Percentiles rank a stretch among this genome's conserved stretches.
Evolutionary conservation across 179 eudicot species (phyloP).

Genomic region (Beta lomatogona): DNA sequence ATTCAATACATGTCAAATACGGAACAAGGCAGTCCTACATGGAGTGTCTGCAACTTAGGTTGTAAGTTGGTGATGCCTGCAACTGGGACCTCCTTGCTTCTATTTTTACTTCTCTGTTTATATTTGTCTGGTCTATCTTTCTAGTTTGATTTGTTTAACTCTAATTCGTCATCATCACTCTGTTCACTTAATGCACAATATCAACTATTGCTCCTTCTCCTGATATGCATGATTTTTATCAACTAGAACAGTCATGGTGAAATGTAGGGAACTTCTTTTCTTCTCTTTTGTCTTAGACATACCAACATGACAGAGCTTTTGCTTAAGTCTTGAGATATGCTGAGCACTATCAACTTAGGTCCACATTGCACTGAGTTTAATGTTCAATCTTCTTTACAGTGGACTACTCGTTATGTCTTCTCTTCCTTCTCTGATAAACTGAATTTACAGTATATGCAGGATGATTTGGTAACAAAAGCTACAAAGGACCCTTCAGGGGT

Average conservation of each 20-base stretch:
- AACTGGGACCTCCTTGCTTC: neutral
- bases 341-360: neutral
- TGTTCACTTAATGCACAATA: neutral
- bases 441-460: constrained; percentile 43
- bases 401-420: neutral
- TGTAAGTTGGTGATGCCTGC: neutral
- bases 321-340: neutral
- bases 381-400: neutral
- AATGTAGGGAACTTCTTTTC: neutral
- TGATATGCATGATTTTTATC: neutral
- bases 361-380: neutral
- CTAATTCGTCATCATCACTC: neutral
- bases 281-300: neutral
- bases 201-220: neutral
- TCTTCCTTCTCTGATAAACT: neutral
- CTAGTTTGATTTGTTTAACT: neutral
- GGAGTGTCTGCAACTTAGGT: neutral
- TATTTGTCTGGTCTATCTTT: neutral
- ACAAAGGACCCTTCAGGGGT: constrained; percentile 32
- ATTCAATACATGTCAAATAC: neutral
- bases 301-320: neutral
- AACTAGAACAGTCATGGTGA: neutral
- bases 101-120: neutral
- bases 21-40: neutral
- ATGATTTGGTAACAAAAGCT: constrained; percentile 32